A percentile compares a stretch with the other conserved stretches of the same genome.
These are phyloP conservation scores for Krasilnikovozyma curviuscula DNA, from an alignment of 768 basidiomycete genomes.

Conservation along the genomic window DNA sequence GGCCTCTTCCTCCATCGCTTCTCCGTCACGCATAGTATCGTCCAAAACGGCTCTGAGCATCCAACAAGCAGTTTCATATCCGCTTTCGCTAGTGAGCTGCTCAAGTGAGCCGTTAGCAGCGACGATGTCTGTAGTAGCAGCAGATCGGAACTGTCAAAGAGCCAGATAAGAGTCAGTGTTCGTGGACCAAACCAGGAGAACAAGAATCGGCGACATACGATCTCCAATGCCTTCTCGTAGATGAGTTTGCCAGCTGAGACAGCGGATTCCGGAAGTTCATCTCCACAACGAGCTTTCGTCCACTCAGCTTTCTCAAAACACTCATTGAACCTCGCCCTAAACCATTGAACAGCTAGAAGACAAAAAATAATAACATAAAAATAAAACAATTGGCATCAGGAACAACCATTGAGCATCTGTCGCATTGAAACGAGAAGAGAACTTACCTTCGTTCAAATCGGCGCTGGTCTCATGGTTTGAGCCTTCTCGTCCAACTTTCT, in stretches of 20 bases:
- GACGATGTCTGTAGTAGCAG: slow-evolving; percentile 70
- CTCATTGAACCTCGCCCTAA: slow-evolving; percentile 80
- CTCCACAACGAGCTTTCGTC: slow-evolving; percentile 31
- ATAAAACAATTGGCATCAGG: slow-evolving; percentile 16
- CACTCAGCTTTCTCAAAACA: slow-evolving; percentile 74
- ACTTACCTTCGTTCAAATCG: slow-evolving; percentile 41
- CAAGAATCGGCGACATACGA: slow-evolving; percentile 37
- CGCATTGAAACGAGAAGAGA: slow-evolving; percentile 18
- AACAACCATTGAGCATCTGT: background rate
- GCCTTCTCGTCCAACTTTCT: background rate
- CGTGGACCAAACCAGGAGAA: background rate
- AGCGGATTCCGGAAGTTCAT: slow-evolving; percentile 55
- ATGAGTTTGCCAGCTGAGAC: slow-evolving; percentile 76
- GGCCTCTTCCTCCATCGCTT: slow-evolving; percentile 25
- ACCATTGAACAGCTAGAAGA: slow-evolving; percentile 43
- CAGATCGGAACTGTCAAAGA: slow-evolving; percentile 59
- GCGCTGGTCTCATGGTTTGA: slow-evolving; percentile 17
- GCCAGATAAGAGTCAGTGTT: background rate
- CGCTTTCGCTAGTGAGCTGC: too few relatives aligned
- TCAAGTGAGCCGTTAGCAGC: slow-evolving; percentile 64
- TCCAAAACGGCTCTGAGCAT: slow-evolving; percentile 82
- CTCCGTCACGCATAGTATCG: slow-evolving; percentile 32
- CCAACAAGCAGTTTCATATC: slow-evolving; percentile 91
- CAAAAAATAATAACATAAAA: background rate
- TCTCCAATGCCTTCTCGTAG: slow-evolving; percentile 71